Conservation (phyloP, 1,139 yeast species). For the Saccharomyces hybrid region DNA sequence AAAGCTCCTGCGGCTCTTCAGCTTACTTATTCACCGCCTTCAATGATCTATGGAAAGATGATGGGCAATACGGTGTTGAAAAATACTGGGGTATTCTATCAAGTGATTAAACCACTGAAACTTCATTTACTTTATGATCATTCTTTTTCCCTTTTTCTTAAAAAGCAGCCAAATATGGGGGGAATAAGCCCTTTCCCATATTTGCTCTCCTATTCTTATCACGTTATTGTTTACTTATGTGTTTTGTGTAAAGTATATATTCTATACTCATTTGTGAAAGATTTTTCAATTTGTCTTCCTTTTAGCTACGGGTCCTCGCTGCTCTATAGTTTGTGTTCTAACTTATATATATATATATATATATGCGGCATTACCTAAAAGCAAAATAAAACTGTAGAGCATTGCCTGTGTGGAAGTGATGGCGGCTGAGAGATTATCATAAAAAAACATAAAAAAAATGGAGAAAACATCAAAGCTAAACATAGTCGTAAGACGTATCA, state of each 20-base stretch:
- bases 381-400: background rate
- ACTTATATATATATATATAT: background rate
- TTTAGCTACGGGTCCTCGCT: background rate
- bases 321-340: background rate
- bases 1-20: slow-evolving; percentile 45
- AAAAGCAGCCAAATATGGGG: background rate
- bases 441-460: background rate
- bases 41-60: slow-evolving; percentile 71
- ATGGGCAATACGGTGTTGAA: slow-evolving; percentile 60
- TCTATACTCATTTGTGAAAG: background rate
- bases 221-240: background rate
- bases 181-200: background rate
- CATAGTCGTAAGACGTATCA: slow-evolving; percentile 4
- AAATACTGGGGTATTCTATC: slow-evolving; percentile 61
- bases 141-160: background rate
- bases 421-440: background rate
- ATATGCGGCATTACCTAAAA: background rate
- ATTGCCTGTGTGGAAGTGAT: background rate
- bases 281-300: background rate
- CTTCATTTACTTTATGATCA: background rate
- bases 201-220: background rate
- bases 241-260: background rate
- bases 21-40: slow-evolving; percentile 62
- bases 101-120: background rate
- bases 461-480: background rate